Conservation (phyloP, 805 yeast genomes). For the Lipomyces sp. region DNA sequence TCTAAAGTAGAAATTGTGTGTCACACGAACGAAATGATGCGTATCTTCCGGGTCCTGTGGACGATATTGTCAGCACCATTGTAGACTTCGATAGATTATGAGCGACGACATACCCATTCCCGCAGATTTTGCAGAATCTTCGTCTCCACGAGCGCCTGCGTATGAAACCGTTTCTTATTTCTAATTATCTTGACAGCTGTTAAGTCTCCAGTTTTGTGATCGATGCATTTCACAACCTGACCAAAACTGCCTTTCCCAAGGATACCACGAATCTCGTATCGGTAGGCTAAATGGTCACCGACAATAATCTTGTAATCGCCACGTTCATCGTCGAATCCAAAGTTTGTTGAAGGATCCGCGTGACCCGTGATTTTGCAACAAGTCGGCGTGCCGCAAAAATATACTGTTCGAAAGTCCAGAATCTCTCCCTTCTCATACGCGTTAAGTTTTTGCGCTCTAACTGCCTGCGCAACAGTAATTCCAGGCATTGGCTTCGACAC, state of each 20-base stretch:
- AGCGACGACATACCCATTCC: conserved; percentile 36
- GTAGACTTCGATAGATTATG: background rate
- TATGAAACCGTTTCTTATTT: conserved; percentile 71
- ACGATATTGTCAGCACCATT: background rate
- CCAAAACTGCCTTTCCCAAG: conserved; percentile 88
- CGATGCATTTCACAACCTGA: conserved; percentile 68
- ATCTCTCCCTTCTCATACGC: conserved; percentile 68
- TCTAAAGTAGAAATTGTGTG: conserved; percentile 75
- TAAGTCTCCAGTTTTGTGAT: conserved; percentile 60
- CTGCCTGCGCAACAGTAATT: conserved; percentile 23
- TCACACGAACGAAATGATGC: conserved; percentile 56
- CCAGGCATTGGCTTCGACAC: conserved; percentile 6
- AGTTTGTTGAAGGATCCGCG: conserved; percentile 48
- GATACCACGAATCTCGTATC: conserved; percentile 63
- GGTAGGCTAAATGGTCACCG: conserved; percentile 76
- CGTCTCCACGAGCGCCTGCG: conserved; percentile 80
- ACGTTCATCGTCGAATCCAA: conserved; percentile 72
- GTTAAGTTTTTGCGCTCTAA: conserved; percentile 45
- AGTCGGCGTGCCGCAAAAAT: conserved; percentile 54
- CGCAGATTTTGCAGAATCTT: conserved; percentile 61
- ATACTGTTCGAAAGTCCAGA: conserved; percentile 54
- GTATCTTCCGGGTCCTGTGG: conserved; percentile 42
- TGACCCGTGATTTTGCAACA: conserved; percentile 38
- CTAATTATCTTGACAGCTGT: conserved; percentile 82
- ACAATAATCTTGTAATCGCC: conserved; percentile 62